Conservation (phyloP, 768 basidiomycete species). For the Botryobasidium botryosum region DNA sequence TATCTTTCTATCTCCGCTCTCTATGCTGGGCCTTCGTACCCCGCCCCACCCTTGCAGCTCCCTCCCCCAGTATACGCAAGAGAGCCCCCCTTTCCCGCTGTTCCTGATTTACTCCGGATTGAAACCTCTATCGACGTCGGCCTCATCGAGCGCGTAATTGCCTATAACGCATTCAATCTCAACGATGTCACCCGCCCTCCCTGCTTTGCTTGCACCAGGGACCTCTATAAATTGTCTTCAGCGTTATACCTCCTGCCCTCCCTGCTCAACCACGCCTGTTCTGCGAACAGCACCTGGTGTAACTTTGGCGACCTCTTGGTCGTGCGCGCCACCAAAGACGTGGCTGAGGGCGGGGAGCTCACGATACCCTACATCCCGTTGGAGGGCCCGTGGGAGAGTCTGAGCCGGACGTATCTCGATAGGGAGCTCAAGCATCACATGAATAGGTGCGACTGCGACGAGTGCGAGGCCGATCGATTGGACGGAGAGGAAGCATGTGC, state of each 20-base stretch:
- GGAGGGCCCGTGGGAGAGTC: no score
- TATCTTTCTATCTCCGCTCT: constrained; percentile 17
- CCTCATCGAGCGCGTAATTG: no score
- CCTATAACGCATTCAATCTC: no score
- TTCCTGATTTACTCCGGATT: no score
- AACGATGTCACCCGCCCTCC: no score
- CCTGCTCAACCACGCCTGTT: constrained; percentile 23
- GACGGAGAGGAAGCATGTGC: not conserved
- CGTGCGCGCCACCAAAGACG: constrained; percentile 16
- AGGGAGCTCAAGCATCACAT: no score
- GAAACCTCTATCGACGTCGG: no score
- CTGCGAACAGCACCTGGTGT: constrained; percentile 13
- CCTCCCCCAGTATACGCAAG: no score
- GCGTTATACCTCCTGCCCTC: constrained; percentile 20
- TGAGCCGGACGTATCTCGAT: no score
- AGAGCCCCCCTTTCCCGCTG: no score
- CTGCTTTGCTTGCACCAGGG: no score
- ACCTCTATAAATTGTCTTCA: not conserved
- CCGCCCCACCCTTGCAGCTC: constrained; percentile 14
- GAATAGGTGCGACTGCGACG: not conserved
- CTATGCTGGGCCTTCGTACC: constrained; percentile 17
- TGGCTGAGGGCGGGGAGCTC: constrained; percentile 19
- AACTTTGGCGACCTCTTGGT: constrained; percentile 19
- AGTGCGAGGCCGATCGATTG: not conserved
- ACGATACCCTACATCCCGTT: constrained; percentile 8